Evolutionary conservation across 345 rosid species (phyloP).

Genomic region (Euphorbia pulcherrima): DNA sequence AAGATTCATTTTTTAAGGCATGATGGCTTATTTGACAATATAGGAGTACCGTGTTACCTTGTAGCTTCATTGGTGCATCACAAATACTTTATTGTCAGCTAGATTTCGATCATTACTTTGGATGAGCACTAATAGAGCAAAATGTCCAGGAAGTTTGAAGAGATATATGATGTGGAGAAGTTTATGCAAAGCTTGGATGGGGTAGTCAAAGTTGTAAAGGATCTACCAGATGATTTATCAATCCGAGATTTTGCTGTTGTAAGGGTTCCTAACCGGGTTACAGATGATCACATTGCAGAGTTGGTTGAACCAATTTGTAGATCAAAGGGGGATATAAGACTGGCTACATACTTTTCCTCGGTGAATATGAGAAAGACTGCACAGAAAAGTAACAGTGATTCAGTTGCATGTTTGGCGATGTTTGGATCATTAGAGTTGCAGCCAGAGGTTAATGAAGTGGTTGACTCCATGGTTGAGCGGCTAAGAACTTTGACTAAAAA

Average conservation of each 20-base stretch:
- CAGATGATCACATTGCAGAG: constrained; percentile 67
- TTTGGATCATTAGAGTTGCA: constrained; percentile 78
- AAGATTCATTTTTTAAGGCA: too few relatives aligned
- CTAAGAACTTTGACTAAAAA: constrained; percentile 71
- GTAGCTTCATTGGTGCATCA: background rate
- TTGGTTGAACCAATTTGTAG: constrained; percentile 58
- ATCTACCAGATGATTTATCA: constrained; percentile 60
- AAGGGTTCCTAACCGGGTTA: constrained; percentile 81
- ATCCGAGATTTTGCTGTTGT: constrained; percentile 61
- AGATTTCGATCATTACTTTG: background rate
- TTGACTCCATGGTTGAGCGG: constrained; percentile 72
- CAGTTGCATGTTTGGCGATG: constrained; percentile 77
- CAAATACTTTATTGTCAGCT: background rate
- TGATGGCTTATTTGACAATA: background rate
- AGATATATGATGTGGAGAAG: constrained; percentile 75
- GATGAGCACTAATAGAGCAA: constrained; percentile 18
- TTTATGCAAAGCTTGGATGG: constrained; percentile 66
- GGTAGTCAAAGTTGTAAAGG: constrained; percentile 61
- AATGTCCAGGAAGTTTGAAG: constrained; percentile 74
- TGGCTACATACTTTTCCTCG: constrained; percentile 84
- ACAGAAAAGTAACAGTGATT: constrained; percentile 53
- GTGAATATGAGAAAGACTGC: constrained; percentile 79
- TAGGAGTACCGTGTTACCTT: background rate
- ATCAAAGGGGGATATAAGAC: constrained; percentile 75
- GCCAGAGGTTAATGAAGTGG: constrained; percentile 71